These are phyloP conservation scores for Psidium guajava DNA, from an alignment of 345 rosid genomes.

Conservation along the genomic window DNA sequence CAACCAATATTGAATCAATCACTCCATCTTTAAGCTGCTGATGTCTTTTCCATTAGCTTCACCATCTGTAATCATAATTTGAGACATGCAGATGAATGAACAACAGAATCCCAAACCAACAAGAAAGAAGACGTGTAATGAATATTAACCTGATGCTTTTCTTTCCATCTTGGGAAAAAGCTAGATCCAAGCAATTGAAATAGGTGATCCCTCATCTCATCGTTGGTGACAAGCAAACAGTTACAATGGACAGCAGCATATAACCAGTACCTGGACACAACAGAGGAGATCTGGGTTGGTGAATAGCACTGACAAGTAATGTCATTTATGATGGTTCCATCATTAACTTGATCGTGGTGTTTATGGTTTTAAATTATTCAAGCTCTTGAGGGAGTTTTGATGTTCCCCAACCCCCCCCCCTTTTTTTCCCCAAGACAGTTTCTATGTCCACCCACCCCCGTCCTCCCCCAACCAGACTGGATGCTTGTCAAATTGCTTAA, in stretches of 20 bases:
- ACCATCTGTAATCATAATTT: not conserved
- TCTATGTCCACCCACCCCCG: not conserved
- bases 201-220: conserved; percentile 98
- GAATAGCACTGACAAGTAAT: not conserved
- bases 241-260: conserved; percentile 87
- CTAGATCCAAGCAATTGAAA: conserved; percentile 81
- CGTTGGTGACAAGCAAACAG: conserved; percentile 78
- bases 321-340: not conserved
- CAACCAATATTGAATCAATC: not conserved
- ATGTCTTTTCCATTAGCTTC: not conserved
- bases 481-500: not conserved
- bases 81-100: not conserved
- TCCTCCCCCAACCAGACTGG: not conserved
- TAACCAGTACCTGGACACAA: conserved; percentile 64
- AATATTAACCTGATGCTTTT: conserved; percentile 82
- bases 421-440: not conserved
- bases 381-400: not conserved
- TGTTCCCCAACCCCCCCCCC: not conserved
- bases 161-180: conserved; percentile 98
- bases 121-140: not conserved
- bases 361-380: not conserved
- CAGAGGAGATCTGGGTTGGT: not conserved
- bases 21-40: not conserved
- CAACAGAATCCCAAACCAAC: not conserved
- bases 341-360: not conserved